Evolutionary conservation across 495 filamentous ascomycete species (phyloP), one percentile per base, ranked within the genome.

Genomic region (Annulohypoxylon nitens): DNA sequence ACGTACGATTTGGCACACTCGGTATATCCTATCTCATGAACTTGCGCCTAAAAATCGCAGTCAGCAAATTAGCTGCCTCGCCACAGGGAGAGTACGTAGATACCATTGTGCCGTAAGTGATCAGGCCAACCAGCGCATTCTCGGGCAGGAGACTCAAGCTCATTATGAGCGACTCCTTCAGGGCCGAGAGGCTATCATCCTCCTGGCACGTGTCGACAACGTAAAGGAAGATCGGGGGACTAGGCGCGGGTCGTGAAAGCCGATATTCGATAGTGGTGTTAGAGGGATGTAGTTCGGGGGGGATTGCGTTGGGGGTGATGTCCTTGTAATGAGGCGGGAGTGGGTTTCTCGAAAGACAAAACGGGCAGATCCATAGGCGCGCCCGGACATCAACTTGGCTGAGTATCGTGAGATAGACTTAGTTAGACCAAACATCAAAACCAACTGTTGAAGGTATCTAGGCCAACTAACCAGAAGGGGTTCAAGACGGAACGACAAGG

Each of bases 1-100:
- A 99, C 97, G 77, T 98, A 99, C n/a, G 97, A 97, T 83, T 99
- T 99, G 68, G 96, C 93, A 78, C 97, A 98, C 80, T 98, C 96
- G 37, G 92, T 94, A 79, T 99, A 99, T 64, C 97, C 97, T 76
- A 99, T 91, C 83, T 99, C 97, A 77, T 99, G 97, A 25, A 99
- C 93, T 89, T 98, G 95, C 43, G 95, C 87, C 93, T 96, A 72
- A 3, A 41, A 71, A 48, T 39, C 76, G 61, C 69, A 61, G 64
- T 89, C 72, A 88, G 76, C 43, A 50, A 67, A 4, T 36, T 51
- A 54, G 16, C 26, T 5, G 20, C 23, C 0, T 18, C 23, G 12
- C 23, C 30, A 2, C 18, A 2, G 34, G 43, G 11, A 8, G 18
- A 0, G 47, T 8, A 65, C n/a, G 58, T 41, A 45, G 83, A 67